Evolutionary conservation across 2,329 filamentous ascomycete genomes (phyloP).

Genomic region (Sporothrix pallida): DNA sequence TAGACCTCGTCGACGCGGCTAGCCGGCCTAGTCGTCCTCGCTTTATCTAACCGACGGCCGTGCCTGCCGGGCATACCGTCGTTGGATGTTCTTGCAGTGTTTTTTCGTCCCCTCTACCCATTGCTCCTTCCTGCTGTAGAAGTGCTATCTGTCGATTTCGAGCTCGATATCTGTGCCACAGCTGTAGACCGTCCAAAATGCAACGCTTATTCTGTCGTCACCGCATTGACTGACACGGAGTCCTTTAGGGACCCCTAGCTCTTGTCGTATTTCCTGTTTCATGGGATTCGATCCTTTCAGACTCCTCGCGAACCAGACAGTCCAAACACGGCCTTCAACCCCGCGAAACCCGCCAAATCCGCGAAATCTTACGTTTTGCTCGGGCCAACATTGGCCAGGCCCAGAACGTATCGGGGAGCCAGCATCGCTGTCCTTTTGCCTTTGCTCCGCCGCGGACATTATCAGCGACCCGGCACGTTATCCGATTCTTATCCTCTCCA

Average conservation of each 20-base stretch:
- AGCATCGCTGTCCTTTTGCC: background rate
- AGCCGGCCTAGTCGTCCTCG: background rate
- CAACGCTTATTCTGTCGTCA: no score
- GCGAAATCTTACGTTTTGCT: slow-evolving; percentile 16
- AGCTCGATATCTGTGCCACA: no score
- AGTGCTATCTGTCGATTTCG: no score
- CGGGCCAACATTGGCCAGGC: slow-evolving; percentile 3
- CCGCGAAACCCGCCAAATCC: background rate
- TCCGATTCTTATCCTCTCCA: background rate
- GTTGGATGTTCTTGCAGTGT: background rate
- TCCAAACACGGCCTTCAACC: background rate
- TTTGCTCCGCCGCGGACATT: slow-evolving; percentile 1
- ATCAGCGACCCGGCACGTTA: background rate
- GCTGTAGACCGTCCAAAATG: no score
- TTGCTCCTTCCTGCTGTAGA: background rate
- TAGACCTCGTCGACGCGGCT: background rate
- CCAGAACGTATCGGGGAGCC: background rate
- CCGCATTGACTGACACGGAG: no score
- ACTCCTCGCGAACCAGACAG: background rate
- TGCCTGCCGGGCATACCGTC: background rate
- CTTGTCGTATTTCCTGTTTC: no score
- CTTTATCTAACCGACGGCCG: background rate
- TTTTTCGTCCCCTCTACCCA: background rate
- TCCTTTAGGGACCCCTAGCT: background rate
- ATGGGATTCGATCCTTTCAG: background rate